Evolutionary conservation across 2,329 filamentous ascomycete genomes (phyloP).

Genomic region (Colletotrichum phormii): DNA sequence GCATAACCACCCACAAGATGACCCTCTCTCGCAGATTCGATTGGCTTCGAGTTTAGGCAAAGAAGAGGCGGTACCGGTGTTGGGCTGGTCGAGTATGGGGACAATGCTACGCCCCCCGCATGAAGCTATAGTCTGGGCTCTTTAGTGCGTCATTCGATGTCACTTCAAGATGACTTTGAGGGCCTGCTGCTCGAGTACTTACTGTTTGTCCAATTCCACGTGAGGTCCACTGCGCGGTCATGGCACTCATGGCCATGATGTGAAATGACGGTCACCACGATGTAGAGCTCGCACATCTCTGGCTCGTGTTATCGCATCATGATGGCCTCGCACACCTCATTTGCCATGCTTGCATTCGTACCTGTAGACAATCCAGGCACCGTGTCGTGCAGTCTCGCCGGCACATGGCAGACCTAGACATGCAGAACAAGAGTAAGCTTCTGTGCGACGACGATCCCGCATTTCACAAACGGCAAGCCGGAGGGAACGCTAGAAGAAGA

Average conservation of each 20-base stretch:
- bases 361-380: conserved; percentile 1
- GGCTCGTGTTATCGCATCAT: background rate
- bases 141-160: background rate
- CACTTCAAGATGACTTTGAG: background rate
- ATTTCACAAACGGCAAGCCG: background rate
- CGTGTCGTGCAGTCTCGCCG: background rate
- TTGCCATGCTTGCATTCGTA: background rate
- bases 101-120: background rate
- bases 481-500: conserved; percentile 1
- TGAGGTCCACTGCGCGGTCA: background rate
- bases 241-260: background rate
- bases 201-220: background rate
- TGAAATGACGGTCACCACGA: background rate
- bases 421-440: conserved; percentile 1
- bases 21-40: conserved; percentile 15
- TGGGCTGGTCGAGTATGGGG: background rate
- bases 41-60: conserved; percentile 15
- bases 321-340: background rate
- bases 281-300: background rate
- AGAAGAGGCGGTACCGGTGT: background rate
- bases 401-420: background rate
- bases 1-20: conserved; percentile 19
- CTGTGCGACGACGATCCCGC: background rate
- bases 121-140: background rate
- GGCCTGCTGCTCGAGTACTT: background rate